Base-by-base conservation (phyloP, 2,329 filamentous ascomycete genomes). In the Paecilomyces sp. region DNA sequence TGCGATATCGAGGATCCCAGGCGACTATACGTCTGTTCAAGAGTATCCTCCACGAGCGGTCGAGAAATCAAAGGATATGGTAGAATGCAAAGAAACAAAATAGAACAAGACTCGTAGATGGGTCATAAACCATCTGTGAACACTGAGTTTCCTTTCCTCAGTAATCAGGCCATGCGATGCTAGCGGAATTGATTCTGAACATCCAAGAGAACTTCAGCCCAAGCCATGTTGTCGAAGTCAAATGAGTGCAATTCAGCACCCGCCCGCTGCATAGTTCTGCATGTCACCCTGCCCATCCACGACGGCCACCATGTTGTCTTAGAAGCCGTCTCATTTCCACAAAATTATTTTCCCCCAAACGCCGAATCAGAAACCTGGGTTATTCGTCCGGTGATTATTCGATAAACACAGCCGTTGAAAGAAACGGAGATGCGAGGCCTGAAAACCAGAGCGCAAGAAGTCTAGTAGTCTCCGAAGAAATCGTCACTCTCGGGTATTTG, bases 351-450 rank as follows among this genome's bases (percentile, higher is more conserved):
- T 11, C 41, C 41, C 36, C 51, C 51, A 15, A 53, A 53, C 51
- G 51, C 15, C 61, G 53, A 61, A 58, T 59, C 50, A 58, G 59
- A 60, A 58, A 7, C 34, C 12, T 18, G 51, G 28, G 51, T 53
- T 53, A 53, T 30, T 22, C 24, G 28, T 53, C 51, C 24, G 22
- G 11, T 53, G 51, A 53, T 53, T 25, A 30, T 53, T 53, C 41
- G 41, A 47, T 47, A 18, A 47, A 47, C 41, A 47, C 41, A 8
- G 41, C 41, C 41, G 41, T 47, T 54, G 15, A 24, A 28, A 54
- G 22, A 54, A 31, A 54, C 22, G 31, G 28, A 36, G 54, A 55
- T 55, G 31, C 54, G 54, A 55, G 54, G 13, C 54, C 54, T n/a
- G 31, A 25, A 25, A 53, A 53, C 51, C 22, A 53, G 28, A 53